Evolutionary conservation across 192 early-diverging fungal species (phyloP).

Genomic region (Dimargaris verticillata): DNA sequence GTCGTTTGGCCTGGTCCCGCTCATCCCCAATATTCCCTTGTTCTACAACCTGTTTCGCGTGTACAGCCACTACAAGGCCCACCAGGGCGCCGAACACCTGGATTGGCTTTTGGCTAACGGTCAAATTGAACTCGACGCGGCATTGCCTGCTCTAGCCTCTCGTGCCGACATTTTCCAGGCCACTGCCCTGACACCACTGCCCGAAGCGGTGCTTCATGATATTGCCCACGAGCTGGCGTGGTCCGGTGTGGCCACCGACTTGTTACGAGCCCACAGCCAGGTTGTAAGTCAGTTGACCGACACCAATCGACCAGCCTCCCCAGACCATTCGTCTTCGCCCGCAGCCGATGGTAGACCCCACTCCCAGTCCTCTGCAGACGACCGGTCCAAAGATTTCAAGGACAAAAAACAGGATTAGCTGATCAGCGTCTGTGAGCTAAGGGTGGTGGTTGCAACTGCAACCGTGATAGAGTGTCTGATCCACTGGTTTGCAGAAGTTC

Average conservation of each 20-base stretch:
- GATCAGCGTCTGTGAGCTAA: no score
- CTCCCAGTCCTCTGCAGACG: no score
- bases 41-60: conserved; percentile 66
- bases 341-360: no score
- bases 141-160: conserved; percentile 15
- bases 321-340: no score
- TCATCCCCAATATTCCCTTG: conserved; percentile 60
- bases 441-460: no score
- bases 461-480: no score
- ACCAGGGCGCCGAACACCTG: conserved; percentile 31
- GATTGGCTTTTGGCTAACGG: conserved; percentile 14
- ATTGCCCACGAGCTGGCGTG: conserved; percentile 25
- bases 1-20: conserved; percentile 50
- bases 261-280: conserved; percentile 36
- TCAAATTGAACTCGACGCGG: conserved; percentile 9
- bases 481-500: no score
- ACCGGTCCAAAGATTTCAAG: no score
- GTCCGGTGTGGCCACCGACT: conserved; percentile 27
- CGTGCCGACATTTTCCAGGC: conserved; percentile 13
- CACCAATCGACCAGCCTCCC: no score
- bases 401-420: no score
- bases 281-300: conserved; percentile 17
- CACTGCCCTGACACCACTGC: conserved; percentile 17
- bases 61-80: conserved; percentile 68
- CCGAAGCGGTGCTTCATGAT: conserved; percentile 19